Conservation (phyloP, 225 moss, liverwort and hornwort genomes). For the Physcomitrium patens region DNA sequence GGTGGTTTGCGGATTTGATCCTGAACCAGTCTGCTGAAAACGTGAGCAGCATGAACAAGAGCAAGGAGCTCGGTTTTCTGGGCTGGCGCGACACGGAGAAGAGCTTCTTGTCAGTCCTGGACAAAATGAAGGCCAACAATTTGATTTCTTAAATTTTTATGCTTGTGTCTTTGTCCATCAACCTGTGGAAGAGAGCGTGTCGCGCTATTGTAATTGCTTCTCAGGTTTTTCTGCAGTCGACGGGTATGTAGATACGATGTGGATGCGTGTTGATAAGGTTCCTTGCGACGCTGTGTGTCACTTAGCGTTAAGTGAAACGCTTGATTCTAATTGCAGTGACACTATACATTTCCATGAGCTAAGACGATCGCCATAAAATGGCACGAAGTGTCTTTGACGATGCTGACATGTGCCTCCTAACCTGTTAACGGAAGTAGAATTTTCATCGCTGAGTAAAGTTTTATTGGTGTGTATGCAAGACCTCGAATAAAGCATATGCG, state of each 20-base stretch:
- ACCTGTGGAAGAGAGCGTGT: background rate
- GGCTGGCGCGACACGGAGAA: constrained; percentile 56
- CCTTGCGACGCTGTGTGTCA: too few relatives aligned
- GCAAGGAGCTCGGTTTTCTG: constrained; percentile 57
- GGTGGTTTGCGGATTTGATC: constrained; percentile 56
- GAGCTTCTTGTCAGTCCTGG: constrained; percentile 36
- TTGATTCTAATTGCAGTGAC: too few relatives aligned
- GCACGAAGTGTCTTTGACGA: too few relatives aligned
- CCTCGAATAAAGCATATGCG: too few relatives aligned
- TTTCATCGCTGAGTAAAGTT: too few relatives aligned
- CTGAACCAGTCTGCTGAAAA: constrained; percentile 29
- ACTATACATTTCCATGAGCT: too few relatives aligned
- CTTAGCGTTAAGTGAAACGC: too few relatives aligned
- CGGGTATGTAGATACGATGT: constrained; percentile 16
- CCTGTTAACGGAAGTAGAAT: too few relatives aligned
- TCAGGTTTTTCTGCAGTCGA: background rate
- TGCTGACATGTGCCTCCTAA: too few relatives aligned
- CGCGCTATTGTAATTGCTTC: background rate
- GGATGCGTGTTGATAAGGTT: background rate
- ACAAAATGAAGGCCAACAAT: constrained; percentile 53
- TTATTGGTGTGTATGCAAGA: too few relatives aligned
- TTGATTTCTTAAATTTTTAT: constrained; percentile 44
- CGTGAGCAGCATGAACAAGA: constrained; percentile 65
- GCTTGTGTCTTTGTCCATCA: too few relatives aligned
- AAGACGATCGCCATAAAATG: too few relatives aligned